Percentiles rank a stretch among this genome's conserved stretches.
phyloP scores from a whole-genome alignment of 2,329 filamentous ascomycete species.

The Exophiala bonariae region DNA sequence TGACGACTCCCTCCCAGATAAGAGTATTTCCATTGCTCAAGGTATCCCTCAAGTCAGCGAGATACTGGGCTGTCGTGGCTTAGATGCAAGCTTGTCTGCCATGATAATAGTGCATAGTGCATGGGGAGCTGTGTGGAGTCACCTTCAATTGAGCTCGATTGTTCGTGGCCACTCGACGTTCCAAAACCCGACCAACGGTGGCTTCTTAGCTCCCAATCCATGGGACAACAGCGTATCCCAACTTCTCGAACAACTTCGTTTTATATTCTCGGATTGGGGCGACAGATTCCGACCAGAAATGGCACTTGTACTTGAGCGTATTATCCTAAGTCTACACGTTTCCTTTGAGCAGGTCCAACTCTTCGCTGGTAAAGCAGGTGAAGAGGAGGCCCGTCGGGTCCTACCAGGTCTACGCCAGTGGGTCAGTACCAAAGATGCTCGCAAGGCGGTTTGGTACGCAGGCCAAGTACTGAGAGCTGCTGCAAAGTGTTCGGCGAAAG shows the following conservation, averaged over 20 bases:
- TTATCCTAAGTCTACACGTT: conserved; percentile 40
- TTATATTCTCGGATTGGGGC: conserved; percentile 34
- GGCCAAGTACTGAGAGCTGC: conserved; percentile 66
- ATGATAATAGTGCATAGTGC: no score
- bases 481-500: conserved; percentile 52
- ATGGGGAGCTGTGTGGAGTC: no score
- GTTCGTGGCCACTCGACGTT: no score
- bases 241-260: conserved; percentile 19
- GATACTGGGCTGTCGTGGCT: no score
- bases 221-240: conserved; percentile 2
- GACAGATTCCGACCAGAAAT: conserved; percentile 27
- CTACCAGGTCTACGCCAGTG: conserved; percentile 38
- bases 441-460: conserved; percentile 63
- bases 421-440: conserved; percentile 37
- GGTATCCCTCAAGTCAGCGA: background rate
- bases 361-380: conserved; percentile 45
- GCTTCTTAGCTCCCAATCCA: background rate
- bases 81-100: no score
- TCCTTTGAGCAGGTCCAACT: conserved; percentile 45
- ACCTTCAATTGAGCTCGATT: no score
- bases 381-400: conserved; percentile 38
- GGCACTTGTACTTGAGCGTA: conserved; percentile 35
- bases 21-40: background rate
- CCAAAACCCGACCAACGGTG: no score
- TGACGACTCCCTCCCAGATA: conserved; percentile 21